Base-by-base conservation (phyloP, 2,329 filamentous ascomycete genomes). In the Allantophomopsis lycopodina region DNA sequence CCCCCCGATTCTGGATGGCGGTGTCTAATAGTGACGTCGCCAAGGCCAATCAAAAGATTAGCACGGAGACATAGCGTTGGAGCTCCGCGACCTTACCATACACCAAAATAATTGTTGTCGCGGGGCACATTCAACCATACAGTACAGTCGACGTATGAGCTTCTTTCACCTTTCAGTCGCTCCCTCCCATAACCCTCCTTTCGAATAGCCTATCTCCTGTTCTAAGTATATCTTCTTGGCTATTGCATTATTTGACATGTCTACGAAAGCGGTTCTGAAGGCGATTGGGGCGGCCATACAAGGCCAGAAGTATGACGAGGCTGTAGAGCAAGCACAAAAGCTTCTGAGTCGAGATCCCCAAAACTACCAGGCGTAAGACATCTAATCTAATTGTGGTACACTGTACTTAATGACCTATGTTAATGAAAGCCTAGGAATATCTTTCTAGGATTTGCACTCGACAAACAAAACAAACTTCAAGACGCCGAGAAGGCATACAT, bases 371-470 rank as follows among this genome's bases (percentile, higher is more conserved):
- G 87, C 77, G 73, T 85, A 64, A 45, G 76, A 28, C 23, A 28
- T 28, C 11, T 12, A 6, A 10, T 28, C 10, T 10, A 12, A 28
- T 28, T 28, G 23, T 28, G 23, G 8, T 28, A 28, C 11, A 13
- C 14, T 14, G 39, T 18, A 34, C 15, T 30, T 36, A 35, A 41
- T 46, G 30, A 47, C 36, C 42, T 37, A 46, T 45, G 37, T 30
- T 10, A 14, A 43, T 28, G 23, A 12, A 6, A 28, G 23, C 10
- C 7, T 10, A 85, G 81, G 18, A 74, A 84, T 47, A 71, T 96
- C n/a, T 93, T 95, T 55, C 66, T 94, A 14, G 91, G 85, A 2
- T 85, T 93, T 56, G 83, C 84, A 2, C 66, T 81, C 35, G 86
- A 94, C 58, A 91, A 87, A 56, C 72, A 81, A 45, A 74, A 76